A percentile compares a stretch with the other conserved stretches of the same genome.
phyloP scores from a whole-genome alignment of 2,329 filamentous ascomycete species.

The Cryphonectria parasitica region DNA sequence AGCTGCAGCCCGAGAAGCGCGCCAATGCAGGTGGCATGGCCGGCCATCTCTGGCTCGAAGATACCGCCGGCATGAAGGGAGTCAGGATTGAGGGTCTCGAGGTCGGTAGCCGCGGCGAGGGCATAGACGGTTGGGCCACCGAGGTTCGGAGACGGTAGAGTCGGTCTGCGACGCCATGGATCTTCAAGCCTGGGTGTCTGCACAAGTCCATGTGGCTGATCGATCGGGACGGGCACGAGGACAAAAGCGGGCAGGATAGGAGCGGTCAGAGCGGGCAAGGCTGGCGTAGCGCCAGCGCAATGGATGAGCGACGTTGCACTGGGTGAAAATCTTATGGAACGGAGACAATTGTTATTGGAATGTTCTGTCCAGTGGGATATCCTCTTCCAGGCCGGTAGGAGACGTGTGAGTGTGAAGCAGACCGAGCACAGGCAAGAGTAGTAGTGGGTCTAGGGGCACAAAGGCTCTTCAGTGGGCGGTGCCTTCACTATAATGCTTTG shows the following conservation, averaged over 20 bases:
- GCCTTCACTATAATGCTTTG: not conserved
- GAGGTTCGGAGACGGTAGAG: constrained; percentile 81
- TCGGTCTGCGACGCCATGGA: constrained; percentile 9
- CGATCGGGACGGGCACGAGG: not conserved
- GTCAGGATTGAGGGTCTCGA: constrained; percentile 72
- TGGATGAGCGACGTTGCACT: not conserved
- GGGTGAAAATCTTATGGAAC: not conserved
- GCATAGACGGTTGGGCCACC: constrained; percentile 90
- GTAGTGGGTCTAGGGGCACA: not conserved
- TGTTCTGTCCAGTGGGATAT: not conserved
- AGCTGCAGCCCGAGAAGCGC: constrained; percentile 82
- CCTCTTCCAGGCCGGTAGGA: not conserved
- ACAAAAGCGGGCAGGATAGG: not conserved
- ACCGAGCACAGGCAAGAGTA: not conserved
- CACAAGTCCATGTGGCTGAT: not conserved
- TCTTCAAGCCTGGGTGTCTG: not conserved
- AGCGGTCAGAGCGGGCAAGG: not conserved
- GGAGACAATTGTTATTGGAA: not conserved
- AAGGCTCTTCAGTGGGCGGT: not conserved
- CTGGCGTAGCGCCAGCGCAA: not conserved
- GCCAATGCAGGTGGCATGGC: constrained; percentile 98
- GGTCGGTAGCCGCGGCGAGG: constrained; percentile 83
- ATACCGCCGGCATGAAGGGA: constrained; percentile 86
- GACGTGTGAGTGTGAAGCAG: not conserved
- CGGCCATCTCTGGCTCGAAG: constrained; percentile 78